Conservation (phyloP, 2,329 filamentous ascomycete species). For the Tolypocladium ophioglossoides region DNA sequence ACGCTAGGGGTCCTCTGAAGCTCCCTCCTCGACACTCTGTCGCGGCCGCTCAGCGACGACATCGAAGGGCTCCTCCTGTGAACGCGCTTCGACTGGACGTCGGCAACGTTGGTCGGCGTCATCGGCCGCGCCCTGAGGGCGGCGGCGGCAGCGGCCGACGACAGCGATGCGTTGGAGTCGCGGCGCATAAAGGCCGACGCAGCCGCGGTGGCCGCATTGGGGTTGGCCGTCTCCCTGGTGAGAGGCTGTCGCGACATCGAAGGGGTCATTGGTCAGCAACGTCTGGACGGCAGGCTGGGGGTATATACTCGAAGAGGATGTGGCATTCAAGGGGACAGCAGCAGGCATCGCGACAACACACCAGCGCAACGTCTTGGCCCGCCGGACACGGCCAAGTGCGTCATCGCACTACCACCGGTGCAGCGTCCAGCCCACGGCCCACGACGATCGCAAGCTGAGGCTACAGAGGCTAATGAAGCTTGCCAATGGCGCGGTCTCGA, state of each 20-base stretch:
- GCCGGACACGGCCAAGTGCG: background rate
- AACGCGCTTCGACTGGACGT: slow-evolving; percentile 82
- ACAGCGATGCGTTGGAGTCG: slow-evolving; percentile 56
- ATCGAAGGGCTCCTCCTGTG: slow-evolving; percentile 60
- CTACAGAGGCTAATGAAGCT: background rate
- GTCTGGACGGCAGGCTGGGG: background rate
- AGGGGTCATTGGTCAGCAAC: slow-evolving; percentile 10
- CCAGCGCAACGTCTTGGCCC: background rate
- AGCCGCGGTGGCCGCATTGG: slow-evolving; percentile 70
- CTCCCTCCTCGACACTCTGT: slow-evolving; percentile 28
- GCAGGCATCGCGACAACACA: background rate
- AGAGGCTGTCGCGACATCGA: slow-evolving; percentile 39
- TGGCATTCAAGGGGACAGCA: background rate
- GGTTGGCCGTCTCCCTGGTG: slow-evolving; percentile 52
- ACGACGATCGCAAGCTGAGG: background rate
- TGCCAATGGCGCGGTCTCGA: background rate
- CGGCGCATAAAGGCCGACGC: slow-evolving; percentile 68
- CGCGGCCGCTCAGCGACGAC: slow-evolving; percentile 51
- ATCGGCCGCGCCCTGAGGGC: slow-evolving; percentile 70
- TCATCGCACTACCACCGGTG: background rate
- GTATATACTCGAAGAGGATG: background rate
- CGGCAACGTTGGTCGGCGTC: slow-evolving; percentile 67
- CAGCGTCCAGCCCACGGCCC: background rate
- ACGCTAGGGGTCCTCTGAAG: slow-evolving; percentile 59
- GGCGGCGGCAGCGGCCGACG: slow-evolving; percentile 76